Evolutionary conservation across 192 early-diverging fungal species (phyloP), one percentile per base, ranked within the genome.

Genomic region (Piromyces finnis): DNA sequence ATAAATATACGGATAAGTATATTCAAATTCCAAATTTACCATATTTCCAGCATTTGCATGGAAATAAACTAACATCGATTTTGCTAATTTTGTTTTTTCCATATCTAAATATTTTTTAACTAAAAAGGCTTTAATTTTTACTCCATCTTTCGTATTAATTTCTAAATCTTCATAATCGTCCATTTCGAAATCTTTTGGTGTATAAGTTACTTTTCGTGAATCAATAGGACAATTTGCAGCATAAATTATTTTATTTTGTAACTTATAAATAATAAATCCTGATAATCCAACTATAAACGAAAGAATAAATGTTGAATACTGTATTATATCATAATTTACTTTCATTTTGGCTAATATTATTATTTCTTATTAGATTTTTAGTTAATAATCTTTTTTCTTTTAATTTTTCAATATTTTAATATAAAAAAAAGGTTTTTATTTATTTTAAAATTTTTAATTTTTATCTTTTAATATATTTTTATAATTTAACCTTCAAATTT

Each of bases 11-110:
- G n/a, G n/a, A n/a, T n/a, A n/a, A n/a, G n/a, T n/a, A n/a, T n/a
- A n/a, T n/a, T n/a, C n/a, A n/a, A n/a, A n/a, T n/a, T n/a, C n/a
- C n/a, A n/a, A n/a, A n/a, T n/a, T 77, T 81, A 91, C 90, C 92
- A 98, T 95, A 84, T 99, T 99, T 30, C 98, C 98, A 27, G 98
- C 98, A 82, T 99, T 99, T 30, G 96, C 91, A 83, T 99, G 97
- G 79, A 93, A 94, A 81, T 95, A 97, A 11, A 98, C 81, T 59
- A 99, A 84, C 2, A 95, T 98, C 35, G 35, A 79, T 16, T 82
- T 80, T 7, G 87, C 84, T 16, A 87, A 22, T 30, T 59, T 51
- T 51, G 41, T 51, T 51, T 51, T 51, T 51, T 51, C 18, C 2
- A 1, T 3, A 51, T 51, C 41, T 22, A 51, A 4, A 51, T 5